Evolutionary conservation across 805 yeast species (phyloP), one percentile per base, ranked within the genome.

Genomic region (Sugiyamaella valdiviana): DNA sequence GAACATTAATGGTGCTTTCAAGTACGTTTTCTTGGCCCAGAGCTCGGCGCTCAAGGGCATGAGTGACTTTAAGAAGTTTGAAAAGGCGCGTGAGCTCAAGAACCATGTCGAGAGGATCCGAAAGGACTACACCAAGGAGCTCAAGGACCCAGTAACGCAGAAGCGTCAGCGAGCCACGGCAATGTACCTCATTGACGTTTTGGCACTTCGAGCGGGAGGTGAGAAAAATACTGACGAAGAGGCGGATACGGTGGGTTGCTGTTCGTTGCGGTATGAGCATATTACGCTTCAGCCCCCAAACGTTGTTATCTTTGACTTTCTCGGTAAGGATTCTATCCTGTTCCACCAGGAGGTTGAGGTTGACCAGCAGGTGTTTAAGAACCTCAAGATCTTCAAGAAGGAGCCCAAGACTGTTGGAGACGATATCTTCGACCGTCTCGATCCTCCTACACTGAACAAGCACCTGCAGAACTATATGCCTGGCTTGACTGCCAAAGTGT

Each of bases 231-330:
- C n/a, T 10, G 98, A 91, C 2, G 98, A 91, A 57, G 97, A 90
- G 63, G 98, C 98, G 2, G 98, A 91, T 64, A 91, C 98, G 1
- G 98, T 91, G 40, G 98, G 98, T 40, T 91, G 98, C 68, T 91
- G 98, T 69, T 90, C 97, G 1, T 75, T 91, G 56, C 73, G 98
- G 60, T 90, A 71, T 61, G 98, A 90, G 64, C 98, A 90, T 66
- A 77, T 91, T 39, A 82, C 90, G 1, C 72, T 91, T 50, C 78
- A 78, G 56, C 95, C 96, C 2, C 96, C 96, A 6, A 80, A 79
- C 56, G 83, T 76, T 4, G 96, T 91, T 14, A 76, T 84, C 7
- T 89, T 90, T 69, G 98, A 90, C 65, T 90, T 90, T 64, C 72
- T 91, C 54, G 98, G 98, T 82, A 90, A 90, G 62, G 97, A 91